Evolutionary conservation across 495 filamentous ascomycete species (phyloP).

Genomic region (Talaromyces wortmannii): DNA sequence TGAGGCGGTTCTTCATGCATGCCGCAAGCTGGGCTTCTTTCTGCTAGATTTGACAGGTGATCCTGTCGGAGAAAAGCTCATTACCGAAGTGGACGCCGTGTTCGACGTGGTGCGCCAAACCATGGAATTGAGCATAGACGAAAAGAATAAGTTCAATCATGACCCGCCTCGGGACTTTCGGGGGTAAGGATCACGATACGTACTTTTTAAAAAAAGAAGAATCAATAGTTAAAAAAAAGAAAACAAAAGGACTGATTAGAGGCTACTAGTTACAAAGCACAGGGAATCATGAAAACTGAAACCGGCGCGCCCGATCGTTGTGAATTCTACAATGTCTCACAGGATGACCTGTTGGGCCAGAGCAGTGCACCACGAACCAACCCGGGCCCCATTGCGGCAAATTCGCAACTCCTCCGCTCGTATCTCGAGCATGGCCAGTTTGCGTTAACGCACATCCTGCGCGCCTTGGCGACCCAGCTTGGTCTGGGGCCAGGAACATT

Average conservation of each 20-base stretch:
- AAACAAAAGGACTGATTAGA: background rate
- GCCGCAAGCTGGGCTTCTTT: background rate
- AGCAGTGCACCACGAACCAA: conserved; percentile 2
- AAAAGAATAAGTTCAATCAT: background rate
- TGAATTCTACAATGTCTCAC: conserved; percentile 9
- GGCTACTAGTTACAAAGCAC: conserved; percentile 8
- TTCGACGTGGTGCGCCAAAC: background rate
- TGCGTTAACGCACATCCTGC: conserved; percentile 3
- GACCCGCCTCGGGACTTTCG: background rate
- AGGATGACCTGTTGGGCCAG: conserved; percentile 10
- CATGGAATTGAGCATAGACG: background rate
- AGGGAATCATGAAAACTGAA: conserved; percentile 9
- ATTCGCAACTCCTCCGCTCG: background rate
- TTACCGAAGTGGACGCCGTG: background rate
- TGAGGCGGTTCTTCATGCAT: background rate
- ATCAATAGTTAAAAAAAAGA: background rate
- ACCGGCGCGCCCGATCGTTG: conserved; percentile 8
- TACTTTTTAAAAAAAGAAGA: background rate
- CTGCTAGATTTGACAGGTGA: background rate
- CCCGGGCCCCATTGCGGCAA: conserved; percentile 4
- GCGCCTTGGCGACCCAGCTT: conserved; percentile 2
- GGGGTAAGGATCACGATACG: background rate
- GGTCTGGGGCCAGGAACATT: conserved; percentile 5
- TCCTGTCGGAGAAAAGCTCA: background rate
- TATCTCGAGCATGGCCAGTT: conserved; percentile 6